phyloP scores from a whole-genome alignment of 768 basidiomycete species.

The Psilocybe azurescens region DNA sequence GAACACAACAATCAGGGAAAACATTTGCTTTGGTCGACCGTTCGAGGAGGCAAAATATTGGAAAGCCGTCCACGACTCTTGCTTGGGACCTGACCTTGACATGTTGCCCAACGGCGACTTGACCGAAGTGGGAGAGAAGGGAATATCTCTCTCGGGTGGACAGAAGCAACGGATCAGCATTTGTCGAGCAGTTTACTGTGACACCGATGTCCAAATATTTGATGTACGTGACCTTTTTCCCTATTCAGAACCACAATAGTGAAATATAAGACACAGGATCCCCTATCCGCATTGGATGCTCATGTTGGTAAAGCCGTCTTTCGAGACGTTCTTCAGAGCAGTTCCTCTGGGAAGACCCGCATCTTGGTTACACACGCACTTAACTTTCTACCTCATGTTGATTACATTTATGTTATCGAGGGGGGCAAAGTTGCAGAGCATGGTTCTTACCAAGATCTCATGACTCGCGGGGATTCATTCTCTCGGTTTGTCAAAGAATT shows the following conservation, averaged over 20 bases:
- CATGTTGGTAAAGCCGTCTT: conserved; percentile 89
- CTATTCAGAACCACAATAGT: not conserved
- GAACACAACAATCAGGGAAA: conserved; percentile 87
- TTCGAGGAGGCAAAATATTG: conserved; percentile 86
- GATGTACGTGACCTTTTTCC: conserved; percentile 40
- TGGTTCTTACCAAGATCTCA: conserved; percentile 78
- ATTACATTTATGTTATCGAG: conserved; percentile 79
- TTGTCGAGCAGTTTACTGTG: conserved; percentile 83
- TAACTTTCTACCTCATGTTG: conserved; percentile 86
- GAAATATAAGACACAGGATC: conserved; percentile 40
- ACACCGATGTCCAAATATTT: conserved; percentile 87
- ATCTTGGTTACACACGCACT: conserved; percentile 91
- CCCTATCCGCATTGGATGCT: conserved; percentile 83
- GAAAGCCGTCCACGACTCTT: conserved; percentile 78
- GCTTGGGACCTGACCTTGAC: conserved; percentile 78
- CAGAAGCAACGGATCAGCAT: conserved; percentile 81
- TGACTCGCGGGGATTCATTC: conserved; percentile 65
- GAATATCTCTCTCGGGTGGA: conserved; percentile 89
- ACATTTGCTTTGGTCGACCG: conserved; percentile 84
- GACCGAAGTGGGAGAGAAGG: conserved; percentile 65
- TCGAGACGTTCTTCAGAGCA: conserved; percentile 75
- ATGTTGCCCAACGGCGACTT: conserved; percentile 77
- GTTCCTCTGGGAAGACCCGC: conserved; percentile 69
- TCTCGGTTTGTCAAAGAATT: conserved; percentile 76
- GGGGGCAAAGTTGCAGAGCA: conserved; percentile 82